phyloP scores from a whole-genome alignment of 257 asterid species.

The Solanum raphanifolium region DNA sequence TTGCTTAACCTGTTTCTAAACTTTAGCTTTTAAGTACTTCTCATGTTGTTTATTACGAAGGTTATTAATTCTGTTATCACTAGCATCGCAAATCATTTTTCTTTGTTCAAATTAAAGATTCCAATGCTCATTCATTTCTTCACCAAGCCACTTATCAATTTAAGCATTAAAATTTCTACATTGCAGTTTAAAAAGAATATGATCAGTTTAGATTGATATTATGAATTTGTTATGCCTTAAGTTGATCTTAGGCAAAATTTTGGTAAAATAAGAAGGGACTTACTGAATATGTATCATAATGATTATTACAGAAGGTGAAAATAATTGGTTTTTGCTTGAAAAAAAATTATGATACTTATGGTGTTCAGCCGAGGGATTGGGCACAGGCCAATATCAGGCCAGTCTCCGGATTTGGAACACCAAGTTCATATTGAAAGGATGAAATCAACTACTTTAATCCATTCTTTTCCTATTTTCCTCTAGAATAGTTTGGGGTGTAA shows the following conservation, averaged over 20 bases:
- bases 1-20: background rate
- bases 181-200: background rate
- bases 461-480: background rate
- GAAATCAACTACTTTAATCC: background rate
- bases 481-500: background rate
- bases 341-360: background rate
- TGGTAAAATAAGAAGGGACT: background rate
- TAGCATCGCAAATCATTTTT: background rate
- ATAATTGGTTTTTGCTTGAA: background rate
- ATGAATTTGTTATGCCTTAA: background rate
- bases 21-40: background rate
- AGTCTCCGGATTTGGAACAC: background rate
- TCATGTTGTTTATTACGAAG: background rate
- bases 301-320: background rate
- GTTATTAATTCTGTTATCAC: background rate
- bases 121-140: background rate
- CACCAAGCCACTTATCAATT: background rate
- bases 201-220: background rate
- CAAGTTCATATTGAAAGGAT: background rate
- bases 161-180: background rate
- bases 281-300: background rate
- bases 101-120: background rate
- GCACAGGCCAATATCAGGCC: background rate
- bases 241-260: background rate
- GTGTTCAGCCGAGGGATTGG: background rate